These are phyloP conservation scores for Trypanosoma theileri DNA, from an alignment of 208 protist species.

Conservation along the genomic window DNA sequence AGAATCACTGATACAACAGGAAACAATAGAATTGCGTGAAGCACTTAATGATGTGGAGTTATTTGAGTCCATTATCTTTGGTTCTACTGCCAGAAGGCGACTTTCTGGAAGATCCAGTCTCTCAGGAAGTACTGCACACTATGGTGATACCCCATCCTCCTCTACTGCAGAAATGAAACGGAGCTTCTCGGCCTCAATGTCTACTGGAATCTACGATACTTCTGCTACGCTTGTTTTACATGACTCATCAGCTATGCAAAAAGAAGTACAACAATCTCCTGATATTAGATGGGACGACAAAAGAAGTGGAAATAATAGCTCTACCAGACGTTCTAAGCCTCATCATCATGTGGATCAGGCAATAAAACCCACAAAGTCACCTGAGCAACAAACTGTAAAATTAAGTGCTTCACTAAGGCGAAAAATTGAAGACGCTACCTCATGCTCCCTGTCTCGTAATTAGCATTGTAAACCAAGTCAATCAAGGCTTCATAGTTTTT, in stretches of 20 bases:
- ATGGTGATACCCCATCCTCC: background rate
- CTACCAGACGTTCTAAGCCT: background rate
- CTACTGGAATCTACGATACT: slow-evolving; percentile 7
- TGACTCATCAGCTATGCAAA: background rate
- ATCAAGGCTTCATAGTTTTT: background rate
- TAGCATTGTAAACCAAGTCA: background rate
- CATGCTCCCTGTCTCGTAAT: background rate
- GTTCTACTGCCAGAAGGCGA: background rate
- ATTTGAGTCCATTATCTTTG: slow-evolving; percentile 25
- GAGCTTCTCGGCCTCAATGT: background rate
- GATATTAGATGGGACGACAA: background rate
- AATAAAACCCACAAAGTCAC: background rate
- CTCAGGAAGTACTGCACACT: background rate
- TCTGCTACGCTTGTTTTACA: background rate
- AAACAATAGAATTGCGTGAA: slow-evolving; percentile 39
- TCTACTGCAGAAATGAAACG: background rate
- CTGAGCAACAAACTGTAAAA: slow-evolving; percentile 4
- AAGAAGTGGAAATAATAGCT: background rate
- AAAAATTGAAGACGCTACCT: slow-evolving; percentile 14
- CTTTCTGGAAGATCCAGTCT: background rate
- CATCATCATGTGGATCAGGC: background rate
- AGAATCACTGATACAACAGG: slow-evolving; percentile 55
- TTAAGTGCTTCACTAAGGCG: slow-evolving; percentile 15
- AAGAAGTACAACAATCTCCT: background rate
- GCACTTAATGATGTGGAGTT: slow-evolving; percentile 38